Evolutionary conservation across 495 filamentous ascomycete genomes (phyloP), one percentile per base, ranked within the genome.

Genomic region (Xylaria intraflava): DNA sequence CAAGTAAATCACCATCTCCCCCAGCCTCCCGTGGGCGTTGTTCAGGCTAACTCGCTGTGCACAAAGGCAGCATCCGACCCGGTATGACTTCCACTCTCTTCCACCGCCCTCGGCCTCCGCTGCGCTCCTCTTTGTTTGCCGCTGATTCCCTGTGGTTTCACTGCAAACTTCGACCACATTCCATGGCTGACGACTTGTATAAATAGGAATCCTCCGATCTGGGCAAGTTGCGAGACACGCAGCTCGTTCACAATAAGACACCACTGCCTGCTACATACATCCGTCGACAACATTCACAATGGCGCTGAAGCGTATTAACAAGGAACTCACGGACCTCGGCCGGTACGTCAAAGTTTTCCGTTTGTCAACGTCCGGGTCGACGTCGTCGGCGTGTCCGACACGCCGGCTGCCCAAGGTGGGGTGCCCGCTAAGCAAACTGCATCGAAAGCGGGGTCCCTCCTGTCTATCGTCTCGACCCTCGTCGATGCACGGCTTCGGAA

Each of bases 271-370:
- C 56, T 52, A 46, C 51, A 43, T 35, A 36, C 43, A 59, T 39
- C 56, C 33, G 24, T 49, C 53, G 58, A 48, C 44, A 52, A 55
- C 52, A 53, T 50, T 65, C 72, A 72, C 64, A 64, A 98, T 98
- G 93, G 93, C 93, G 77, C 85, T 98, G 69, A 98, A 98, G 89
- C 83, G 93, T 73, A 98, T 98, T 79, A 96, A 96, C 84, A 98
- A 97, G 85, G 93, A 98, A 82, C 87, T 98, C 76, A 88, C 90
- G 77, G 93, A 98, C 69, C 85, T 98, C 69, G 93, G 93, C 78
- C 90, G 93, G 92, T 98, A 95, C 49, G 77, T 81, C 65, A 41
- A 14, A 33, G 45, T 47, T 47, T 55, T 42, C 57, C 56, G 59
- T 52, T 40, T 33, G 16, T 11, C 46, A 58, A 48, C 43, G 31